Evolutionary conservation across 2,329 filamentous ascomycete species (phyloP).

Genomic region (Trichoderma sp.): DNA sequence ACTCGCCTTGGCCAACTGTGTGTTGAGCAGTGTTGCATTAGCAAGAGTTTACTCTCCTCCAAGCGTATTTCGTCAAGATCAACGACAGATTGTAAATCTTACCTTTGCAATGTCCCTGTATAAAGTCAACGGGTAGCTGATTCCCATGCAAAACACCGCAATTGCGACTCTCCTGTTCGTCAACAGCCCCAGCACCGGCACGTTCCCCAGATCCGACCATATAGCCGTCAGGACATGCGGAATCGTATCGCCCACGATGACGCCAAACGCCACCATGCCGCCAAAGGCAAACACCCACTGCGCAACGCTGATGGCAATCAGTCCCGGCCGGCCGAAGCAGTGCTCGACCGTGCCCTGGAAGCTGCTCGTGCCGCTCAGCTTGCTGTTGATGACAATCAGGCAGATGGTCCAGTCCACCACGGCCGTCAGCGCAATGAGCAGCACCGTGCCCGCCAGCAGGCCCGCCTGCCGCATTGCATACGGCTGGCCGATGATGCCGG

Average conservation of each 20-base stretch:
- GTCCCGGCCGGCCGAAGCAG: constrained; percentile 85
- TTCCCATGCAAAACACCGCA: constrained; percentile 79
- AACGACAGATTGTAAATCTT: constrained; percentile 34
- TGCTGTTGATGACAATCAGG: constrained; percentile 96
- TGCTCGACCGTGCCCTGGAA: constrained; percentile 96
- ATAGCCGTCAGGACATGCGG: constrained; percentile 84
- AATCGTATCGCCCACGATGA: constrained; percentile 96
- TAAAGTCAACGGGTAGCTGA: constrained; percentile 89
- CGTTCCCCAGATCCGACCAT: constrained; percentile 73
- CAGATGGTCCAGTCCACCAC: constrained; percentile 97
- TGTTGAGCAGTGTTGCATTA: constrained; percentile 28
- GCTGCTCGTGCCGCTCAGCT: constrained; percentile 88
- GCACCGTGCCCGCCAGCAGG: constrained; percentile 74
- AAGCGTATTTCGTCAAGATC: background rate
- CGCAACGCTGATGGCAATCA: constrained; percentile 85
- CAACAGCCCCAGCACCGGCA: constrained; percentile 80
- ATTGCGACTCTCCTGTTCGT: constrained; percentile 83
- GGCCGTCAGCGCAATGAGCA: constrained; percentile 79
- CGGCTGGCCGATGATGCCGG: constrained; percentile 79
- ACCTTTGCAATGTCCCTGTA: constrained; percentile 98
- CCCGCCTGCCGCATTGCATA: constrained; percentile 96
- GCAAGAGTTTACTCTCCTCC: background rate
- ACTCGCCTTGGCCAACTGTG: constrained; percentile 89
- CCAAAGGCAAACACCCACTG: constrained; percentile 99
- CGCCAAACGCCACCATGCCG: constrained; percentile 97